A percentile compares a stretch with the other conserved stretches of the same genome.
Conservation (phyloP, 2,329 filamentous ascomycete genomes). For the Fusarium sp. region DNA sequence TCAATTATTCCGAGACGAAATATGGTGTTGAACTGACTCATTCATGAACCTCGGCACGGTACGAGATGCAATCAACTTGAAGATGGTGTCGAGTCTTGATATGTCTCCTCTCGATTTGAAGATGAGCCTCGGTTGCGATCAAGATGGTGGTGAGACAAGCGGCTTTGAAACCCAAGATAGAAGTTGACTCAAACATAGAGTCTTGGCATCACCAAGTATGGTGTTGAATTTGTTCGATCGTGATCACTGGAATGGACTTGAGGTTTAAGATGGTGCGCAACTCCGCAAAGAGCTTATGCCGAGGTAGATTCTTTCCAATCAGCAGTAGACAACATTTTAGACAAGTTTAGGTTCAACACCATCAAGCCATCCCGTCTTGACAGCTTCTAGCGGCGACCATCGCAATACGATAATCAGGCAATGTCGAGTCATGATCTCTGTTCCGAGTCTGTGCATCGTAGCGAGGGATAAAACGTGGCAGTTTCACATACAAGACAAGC, state of each 20-base stretch:
- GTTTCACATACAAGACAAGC: conserved; percentile 6
- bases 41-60: conserved; percentile 2
- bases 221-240: neutral
- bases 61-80: neutral
- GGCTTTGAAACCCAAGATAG: neutral
- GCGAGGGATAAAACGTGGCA: conserved; percentile 8
- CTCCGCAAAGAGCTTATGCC: neutral
- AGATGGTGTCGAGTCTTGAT: neutral
- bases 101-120: neutral
- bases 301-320: neutral
- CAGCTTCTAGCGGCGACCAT: conserved; percentile 1
- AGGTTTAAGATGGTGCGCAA: neutral
- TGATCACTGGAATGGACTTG: too few relatives aligned
- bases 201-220: neutral
- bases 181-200: neutral
- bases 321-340: neutral
- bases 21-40: neutral
- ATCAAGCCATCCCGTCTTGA: neutral
- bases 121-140: neutral
- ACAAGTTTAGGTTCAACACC: neutral
- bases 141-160: neutral
- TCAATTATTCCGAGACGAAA: neutral
- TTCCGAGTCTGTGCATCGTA: neutral
- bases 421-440: neutral
- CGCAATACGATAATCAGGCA: neutral